phyloP scores from a whole-genome alignment of 2,329 filamentous ascomycete species.

The Emergomyces orientalis region DNA sequence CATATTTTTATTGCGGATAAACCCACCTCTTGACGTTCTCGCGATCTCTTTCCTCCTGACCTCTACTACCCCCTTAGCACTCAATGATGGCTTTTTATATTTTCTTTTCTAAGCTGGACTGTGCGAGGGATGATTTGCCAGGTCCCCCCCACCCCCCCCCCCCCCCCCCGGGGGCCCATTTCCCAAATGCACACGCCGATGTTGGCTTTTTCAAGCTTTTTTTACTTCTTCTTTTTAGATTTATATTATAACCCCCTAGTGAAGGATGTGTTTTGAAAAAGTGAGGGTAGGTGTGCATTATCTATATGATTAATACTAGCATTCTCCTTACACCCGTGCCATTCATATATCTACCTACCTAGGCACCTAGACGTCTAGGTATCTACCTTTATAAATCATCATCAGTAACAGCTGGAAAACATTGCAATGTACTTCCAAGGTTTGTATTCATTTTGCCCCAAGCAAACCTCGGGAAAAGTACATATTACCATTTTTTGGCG shows the following conservation, averaged over 20 bases:
- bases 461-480: too few species aligned
- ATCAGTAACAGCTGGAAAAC: too few species aligned
- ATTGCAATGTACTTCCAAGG: too few species aligned
- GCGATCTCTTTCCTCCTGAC: not conserved
- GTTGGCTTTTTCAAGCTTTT: not conserved
- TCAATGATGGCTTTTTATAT: not conserved
- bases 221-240: not conserved
- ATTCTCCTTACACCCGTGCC: not conserved
- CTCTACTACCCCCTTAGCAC: not conserved
- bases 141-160: not conserved
- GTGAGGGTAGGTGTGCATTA: not conserved
- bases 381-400: too few species aligned
- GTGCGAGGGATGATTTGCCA: not conserved
- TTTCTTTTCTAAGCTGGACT: not conserved
- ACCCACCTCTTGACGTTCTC: not conserved
- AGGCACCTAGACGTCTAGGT: too few species aligned
- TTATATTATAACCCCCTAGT: not conserved
- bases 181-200: not conserved
- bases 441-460: too few species aligned
- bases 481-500: not conserved
- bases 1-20: not conserved
- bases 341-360: too few species aligned
- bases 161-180: too few species aligned
- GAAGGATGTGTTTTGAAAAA: not conserved
- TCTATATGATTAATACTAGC: not conserved